Conservation (phyloP, 2,329 filamentous ascomycete species). For the Corniculantispora saksenae region DNA sequence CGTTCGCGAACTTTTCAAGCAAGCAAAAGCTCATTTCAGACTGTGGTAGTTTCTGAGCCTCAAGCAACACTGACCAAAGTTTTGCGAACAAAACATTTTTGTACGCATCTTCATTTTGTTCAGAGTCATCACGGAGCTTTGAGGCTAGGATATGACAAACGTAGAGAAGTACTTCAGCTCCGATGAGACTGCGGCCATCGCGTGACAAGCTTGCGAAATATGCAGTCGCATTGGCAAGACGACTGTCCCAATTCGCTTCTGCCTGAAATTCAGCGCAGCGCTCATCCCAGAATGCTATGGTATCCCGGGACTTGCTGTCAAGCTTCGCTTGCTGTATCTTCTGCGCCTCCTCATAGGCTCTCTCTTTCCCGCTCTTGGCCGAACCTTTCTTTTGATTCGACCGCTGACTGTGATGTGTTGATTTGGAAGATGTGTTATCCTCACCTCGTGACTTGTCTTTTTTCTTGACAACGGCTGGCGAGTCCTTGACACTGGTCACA, state of each 20-base stretch:
- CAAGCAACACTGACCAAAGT: constrained; percentile 22
- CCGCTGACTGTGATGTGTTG: not conserved
- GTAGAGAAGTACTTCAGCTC: constrained; percentile 36
- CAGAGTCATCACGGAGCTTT: constrained; percentile 1
- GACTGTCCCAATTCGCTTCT: constrained; percentile 41
- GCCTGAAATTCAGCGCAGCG: constrained; percentile 44
- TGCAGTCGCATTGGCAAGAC: constrained; percentile 49
- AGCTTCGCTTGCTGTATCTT: constrained; percentile 19
- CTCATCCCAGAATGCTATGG: constrained; percentile 19
- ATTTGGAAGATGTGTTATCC: not conserved
- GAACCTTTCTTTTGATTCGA: constrained; percentile 28
- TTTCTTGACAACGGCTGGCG: constrained; percentile 22
- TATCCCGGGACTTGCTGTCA: constrained; percentile 11
- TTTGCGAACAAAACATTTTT: constrained; percentile 19
- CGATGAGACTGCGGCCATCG: constrained; percentile 30
- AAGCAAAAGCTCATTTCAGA: constrained; percentile 18
- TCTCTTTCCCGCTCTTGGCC: not conserved
- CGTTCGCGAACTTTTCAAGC: constrained; percentile 19
- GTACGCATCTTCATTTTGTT: not conserved
- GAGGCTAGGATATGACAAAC: constrained; percentile 33
- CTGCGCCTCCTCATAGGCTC: constrained; percentile 21
- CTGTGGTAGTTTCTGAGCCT: constrained; percentile 18
- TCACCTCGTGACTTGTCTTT: not conserved
- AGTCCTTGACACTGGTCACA: constrained; percentile 33
- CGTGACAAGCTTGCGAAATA: constrained; percentile 46